Evolutionary conservation across 257 asterid species (phyloP).

Genomic region (Forsythia viridissima): DNA sequence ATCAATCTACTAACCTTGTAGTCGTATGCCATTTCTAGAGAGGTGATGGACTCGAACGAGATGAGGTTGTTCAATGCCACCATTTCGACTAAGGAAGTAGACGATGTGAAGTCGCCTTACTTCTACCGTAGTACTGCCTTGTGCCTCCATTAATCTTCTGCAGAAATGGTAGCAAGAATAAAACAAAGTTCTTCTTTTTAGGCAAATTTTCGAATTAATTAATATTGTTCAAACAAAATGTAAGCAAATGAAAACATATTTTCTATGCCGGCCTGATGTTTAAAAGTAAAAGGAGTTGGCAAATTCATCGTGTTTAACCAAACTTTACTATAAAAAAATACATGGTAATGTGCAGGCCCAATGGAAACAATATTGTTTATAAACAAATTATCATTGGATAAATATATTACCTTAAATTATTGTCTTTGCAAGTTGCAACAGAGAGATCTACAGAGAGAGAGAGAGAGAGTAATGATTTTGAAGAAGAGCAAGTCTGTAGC

Average conservation of each 20-base stretch:
- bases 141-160: slow-evolving; percentile 71
- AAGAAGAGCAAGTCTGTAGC: slow-evolving; percentile 36
- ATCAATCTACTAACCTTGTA: slow-evolving; percentile 55
- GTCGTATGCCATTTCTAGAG: slow-evolving; percentile 70
- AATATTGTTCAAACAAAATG: slow-evolving; percentile 10
- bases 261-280: slow-evolving; percentile 55
- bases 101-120: slow-evolving; percentile 77
- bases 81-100: slow-evolving; percentile 79
- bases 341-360: slow-evolving; percentile 54
- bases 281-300: background rate
- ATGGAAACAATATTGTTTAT: slow-evolving; percentile 18
- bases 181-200: slow-evolving; percentile 43
- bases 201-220: slow-evolving; percentile 24
- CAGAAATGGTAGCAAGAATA: slow-evolving; percentile 1
- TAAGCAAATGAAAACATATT: slow-evolving; percentile 37
- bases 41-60: slow-evolving; percentile 78
- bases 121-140: slow-evolving; percentile 46
- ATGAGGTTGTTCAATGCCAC: slow-evolving; percentile 81
- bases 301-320: slow-evolving; percentile 25
- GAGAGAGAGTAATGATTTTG: background rate
- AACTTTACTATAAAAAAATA: slow-evolving; percentile 23
- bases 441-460: background rate
- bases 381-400: slow-evolving; percentile 41
- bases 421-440: slow-evolving; percentile 25
- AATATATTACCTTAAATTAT: slow-evolving; percentile 42